phyloP scores from a whole-genome alignment of 306 rosid species.

The Purshia tridentata region DNA sequence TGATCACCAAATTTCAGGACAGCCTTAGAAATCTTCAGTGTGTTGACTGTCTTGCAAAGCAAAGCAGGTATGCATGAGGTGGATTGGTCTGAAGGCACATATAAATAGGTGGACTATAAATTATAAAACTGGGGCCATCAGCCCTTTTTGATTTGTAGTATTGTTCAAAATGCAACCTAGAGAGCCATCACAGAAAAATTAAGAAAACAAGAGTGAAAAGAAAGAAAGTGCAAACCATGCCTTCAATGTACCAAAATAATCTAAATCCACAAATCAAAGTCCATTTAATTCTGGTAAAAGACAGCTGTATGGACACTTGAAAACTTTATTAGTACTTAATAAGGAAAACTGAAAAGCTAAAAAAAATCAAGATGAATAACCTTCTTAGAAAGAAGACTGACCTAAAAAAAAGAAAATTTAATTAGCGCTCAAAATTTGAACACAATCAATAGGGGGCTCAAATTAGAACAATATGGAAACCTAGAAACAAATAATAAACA shows the following conservation, averaged over 20 bases:
- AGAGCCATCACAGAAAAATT: no score
- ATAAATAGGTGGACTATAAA: no score
- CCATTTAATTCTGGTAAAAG: not conserved
- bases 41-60: not conserved
- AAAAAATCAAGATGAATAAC: no score
- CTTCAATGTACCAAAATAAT: no score
- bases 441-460: not conserved
- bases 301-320: not conserved
- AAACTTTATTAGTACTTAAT: not conserved
- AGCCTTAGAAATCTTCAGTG: no score
- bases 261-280: not conserved
- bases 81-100: not conserved
- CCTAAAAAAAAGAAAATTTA: no score
- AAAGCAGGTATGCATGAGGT: not conserved
- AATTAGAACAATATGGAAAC: not conserved
- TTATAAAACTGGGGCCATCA: no score
- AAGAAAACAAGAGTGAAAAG: no score
- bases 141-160: no score
- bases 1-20: no score
- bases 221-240: no score
- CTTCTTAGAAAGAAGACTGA: not conserved
- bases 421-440: not conserved
- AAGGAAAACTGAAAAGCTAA: not conserved
- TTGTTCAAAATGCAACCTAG: no score
- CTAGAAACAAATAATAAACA: not conserved